phyloP scores from a whole-genome alignment of 305 asterid genomes.

The Fraxinus sp. region DNA sequence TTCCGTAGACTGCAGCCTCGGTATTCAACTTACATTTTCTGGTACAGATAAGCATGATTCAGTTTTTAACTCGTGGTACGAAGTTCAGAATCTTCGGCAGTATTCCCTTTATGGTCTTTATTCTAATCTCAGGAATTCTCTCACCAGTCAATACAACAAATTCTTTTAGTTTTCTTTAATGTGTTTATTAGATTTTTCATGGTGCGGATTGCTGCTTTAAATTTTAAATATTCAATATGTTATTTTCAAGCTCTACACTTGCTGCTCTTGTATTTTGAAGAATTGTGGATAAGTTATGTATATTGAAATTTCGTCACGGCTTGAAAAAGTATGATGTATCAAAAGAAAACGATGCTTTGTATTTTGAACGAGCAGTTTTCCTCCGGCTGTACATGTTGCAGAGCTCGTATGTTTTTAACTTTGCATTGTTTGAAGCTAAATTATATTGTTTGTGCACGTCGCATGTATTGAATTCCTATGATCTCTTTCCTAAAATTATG shows the following conservation, averaged over 20 bases:
- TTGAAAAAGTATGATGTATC: not conserved
- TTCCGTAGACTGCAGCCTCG: slow-evolving; percentile 81
- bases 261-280: not conserved
- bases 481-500: not conserved
- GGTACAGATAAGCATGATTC: slow-evolving; percentile 87
- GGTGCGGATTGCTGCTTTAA: slow-evolving; percentile 19
- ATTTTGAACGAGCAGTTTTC: not conserved
- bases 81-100: slow-evolving; percentile 85
- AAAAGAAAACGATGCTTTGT: not conserved
- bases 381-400: not conserved
- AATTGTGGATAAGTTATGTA: slow-evolving; percentile 21
- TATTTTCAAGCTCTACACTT: slow-evolving; percentile 1
- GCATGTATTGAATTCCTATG: not conserved
- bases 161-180: slow-evolving; percentile 37
- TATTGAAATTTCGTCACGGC: slow-evolving; percentile 4
- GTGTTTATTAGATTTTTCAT: slow-evolving; percentile 20
- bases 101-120: slow-evolving; percentile 81
- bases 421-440: not conserved
- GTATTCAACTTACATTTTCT: slow-evolving; percentile 85
- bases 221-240: not conserved
- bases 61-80: slow-evolving; percentile 94
- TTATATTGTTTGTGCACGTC: not conserved
- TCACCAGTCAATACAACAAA: slow-evolving; percentile 70
- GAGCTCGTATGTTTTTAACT: not conserved
- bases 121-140: slow-evolving; percentile 66